A percentile compares a stretch with the other conserved stretches of the same genome.
Conservation (phyloP, 495 filamentous ascomycete species). For the Tuber melanosporum region DNA sequence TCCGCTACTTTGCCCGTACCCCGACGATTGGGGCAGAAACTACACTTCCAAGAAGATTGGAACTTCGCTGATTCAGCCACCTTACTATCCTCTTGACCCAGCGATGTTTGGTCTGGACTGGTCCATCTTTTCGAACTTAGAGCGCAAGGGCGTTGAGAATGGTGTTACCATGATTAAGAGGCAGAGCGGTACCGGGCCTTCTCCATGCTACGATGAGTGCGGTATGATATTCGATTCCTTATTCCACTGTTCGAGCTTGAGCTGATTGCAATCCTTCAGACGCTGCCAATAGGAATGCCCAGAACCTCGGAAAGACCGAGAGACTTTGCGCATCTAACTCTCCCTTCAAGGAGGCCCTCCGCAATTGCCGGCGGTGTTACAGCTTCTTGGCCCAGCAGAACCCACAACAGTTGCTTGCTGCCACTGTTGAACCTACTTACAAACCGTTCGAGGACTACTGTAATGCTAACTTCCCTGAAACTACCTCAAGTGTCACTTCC, state of each 20-base stretch:
- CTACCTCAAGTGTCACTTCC: background rate
- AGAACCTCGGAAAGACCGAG: slow-evolving; percentile 19
- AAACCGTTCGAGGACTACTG: slow-evolving; percentile 12
- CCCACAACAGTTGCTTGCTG: background rate
- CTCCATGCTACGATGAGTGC: slow-evolving; percentile 26
- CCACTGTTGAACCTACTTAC: slow-evolving; percentile 11
- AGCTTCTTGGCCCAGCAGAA: background rate
- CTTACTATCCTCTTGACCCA: slow-evolving; percentile 62
- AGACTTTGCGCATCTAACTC: slow-evolving; percentile 5
- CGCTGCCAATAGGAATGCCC: slow-evolving; percentile 14
- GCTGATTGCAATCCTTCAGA: slow-evolving; percentile 6
- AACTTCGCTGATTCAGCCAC: slow-evolving; percentile 50
- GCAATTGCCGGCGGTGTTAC: slow-evolving; percentile 8
- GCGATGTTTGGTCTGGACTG: slow-evolving; percentile 56
- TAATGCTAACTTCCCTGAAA: slow-evolving; percentile 8
- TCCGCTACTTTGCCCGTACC: slow-evolving; percentile 39
- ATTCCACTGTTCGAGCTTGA: background rate
- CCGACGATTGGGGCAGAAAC: slow-evolving; percentile 44
- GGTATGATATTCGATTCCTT: slow-evolving; percentile 18
- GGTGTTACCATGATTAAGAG: slow-evolving; percentile 9
- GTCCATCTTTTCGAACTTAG: slow-evolving; percentile 49
- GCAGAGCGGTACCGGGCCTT: background rate
- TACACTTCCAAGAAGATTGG: slow-evolving; percentile 44
- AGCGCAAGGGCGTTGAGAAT: slow-evolving; percentile 37
- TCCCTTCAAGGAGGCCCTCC: slow-evolving; percentile 12